Evolutionary conservation across 1,284 basidiomycete genomes (phyloP).

Genomic region (Ceratobasidium sp.): DNA sequence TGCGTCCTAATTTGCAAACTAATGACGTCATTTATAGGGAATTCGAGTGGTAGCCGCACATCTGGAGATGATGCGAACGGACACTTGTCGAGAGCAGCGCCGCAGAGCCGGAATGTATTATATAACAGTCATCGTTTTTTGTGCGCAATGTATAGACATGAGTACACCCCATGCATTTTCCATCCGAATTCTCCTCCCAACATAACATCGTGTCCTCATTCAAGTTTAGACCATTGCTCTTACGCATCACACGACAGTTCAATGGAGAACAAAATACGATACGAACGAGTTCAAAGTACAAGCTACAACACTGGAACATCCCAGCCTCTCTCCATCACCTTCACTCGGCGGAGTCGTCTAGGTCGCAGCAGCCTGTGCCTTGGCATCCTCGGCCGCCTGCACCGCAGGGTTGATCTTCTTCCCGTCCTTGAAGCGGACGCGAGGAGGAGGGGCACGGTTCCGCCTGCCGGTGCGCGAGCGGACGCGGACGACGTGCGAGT

Average conservation of each 20-base stretch:
- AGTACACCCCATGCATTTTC: neutral
- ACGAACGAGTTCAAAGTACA: conserved; percentile 28
- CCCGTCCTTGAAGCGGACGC: conserved; percentile 97
- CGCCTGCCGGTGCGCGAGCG: conserved; percentile 92
- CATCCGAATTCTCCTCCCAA: too few relatives aligned
- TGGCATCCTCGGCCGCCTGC: conserved; percentile 65
- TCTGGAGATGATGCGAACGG: too few relatives aligned
- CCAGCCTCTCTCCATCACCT: too few relatives aligned
- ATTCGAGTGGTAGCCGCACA: conserved; percentile 48
- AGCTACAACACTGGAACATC: neutral
- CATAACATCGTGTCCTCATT: too few relatives aligned
- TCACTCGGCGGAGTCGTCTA: too few relatives aligned
- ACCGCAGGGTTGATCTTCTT: conserved; percentile 94
- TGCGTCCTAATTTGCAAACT: neutral
- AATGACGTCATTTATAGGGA: conserved; percentile 43
- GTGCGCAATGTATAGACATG: conserved; percentile 8
- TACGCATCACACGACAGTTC: neutral
- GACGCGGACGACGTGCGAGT: conserved; percentile 98
- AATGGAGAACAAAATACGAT: conserved; percentile 16
- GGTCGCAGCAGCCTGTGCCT: conserved; percentile 14
- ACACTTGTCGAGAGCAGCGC: too few relatives aligned
- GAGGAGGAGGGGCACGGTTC: conserved; percentile 95
- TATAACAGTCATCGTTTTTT: conserved; percentile 11
- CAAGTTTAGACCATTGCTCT: too few relatives aligned
- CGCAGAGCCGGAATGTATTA: conserved; percentile 5